Percentiles rank a stretch among this genome's conserved stretches.
These are phyloP conservation scores for Earliella scabrosa DNA, from an alignment of 1,284 basidiomycete species.

Conservation along the genomic window DNA sequence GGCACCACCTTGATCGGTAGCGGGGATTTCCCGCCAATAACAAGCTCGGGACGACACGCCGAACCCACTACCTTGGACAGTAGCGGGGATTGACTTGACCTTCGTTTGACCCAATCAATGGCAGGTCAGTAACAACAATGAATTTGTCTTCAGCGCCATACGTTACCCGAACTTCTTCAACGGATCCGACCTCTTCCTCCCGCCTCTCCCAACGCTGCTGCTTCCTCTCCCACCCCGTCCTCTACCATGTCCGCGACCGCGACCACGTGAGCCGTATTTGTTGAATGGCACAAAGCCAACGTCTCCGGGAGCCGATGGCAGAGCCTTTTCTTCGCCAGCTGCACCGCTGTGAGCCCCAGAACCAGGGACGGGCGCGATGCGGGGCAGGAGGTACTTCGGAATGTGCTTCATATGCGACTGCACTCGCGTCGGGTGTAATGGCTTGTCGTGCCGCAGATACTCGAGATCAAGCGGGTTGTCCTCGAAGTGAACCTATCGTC, in stretches of 20 bases:
- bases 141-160: too few relatives aligned
- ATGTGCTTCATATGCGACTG: conserved; percentile 97
- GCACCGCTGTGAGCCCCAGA: conserved; percentile 35
- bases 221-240: conserved; percentile 33
- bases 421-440: conserved; percentile 85
- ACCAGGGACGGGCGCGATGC: conserved; percentile 60
- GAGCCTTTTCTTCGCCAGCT: conserved; percentile 23
- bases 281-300: conserved; percentile 74
- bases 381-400: conserved; percentile 91
- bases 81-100: too few relatives aligned
- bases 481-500: conserved; percentile 99
- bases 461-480: conserved; percentile 96
- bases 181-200: conserved; percentile 75
- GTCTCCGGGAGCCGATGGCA: conserved; percentile 25
- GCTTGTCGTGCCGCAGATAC: conserved; percentile 93
- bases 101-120: too few relatives aligned
- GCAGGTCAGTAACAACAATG: too few relatives aligned
- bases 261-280: conserved; percentile 52
- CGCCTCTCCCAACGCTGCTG: conserved; percentile 42
- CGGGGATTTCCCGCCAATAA: too few relatives aligned
- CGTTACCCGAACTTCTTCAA: conserved; percentile 72
- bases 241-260: conserved; percentile 49
- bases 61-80: too few relatives aligned
- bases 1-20: too few relatives aligned
- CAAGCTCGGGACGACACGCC: too few relatives aligned